phyloP scores from a whole-genome alignment of 2,329 filamentous ascomycete genomes.

The Pseudopithomyces chartarum region DNA sequence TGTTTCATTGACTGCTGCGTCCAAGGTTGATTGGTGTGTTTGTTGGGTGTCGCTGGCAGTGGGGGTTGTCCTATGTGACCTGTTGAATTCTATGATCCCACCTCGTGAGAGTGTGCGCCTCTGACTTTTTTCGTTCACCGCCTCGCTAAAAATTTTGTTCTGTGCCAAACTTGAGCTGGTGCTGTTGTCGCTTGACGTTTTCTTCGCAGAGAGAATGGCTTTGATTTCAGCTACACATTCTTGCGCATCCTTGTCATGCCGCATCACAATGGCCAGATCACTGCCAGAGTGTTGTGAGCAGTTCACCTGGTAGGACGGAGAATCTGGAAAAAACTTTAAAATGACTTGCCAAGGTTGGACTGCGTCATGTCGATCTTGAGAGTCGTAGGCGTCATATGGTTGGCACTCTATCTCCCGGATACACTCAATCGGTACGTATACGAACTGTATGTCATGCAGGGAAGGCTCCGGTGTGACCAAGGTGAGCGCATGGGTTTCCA shows the following conservation, averaged over 20 bases:
- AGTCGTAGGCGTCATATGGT: constrained; percentile 24
- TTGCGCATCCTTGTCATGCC: constrained; percentile 18
- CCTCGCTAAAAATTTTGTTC: constrained; percentile 2
- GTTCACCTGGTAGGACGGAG: constrained; percentile 31
- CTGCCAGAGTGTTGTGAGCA: constrained; percentile 18
- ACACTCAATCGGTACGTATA: constrained; percentile 34
- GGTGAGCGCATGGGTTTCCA: constrained; percentile 26
- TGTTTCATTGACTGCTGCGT: background rate
- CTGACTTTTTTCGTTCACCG: constrained; percentile 5
- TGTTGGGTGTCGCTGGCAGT: background rate
- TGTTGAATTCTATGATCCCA: background rate
- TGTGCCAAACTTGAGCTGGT: background rate
- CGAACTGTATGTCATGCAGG: constrained; percentile 22
- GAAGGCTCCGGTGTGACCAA: constrained; percentile 24
- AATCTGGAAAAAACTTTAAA: constrained; percentile 16
- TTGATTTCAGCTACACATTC: constrained; percentile 25
- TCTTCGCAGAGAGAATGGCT: constrained; percentile 8
- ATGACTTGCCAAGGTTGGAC: constrained; percentile 28
- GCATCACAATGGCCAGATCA: constrained; percentile 29
- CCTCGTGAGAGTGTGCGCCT: background rate
- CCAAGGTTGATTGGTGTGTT: background rate
- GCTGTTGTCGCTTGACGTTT: background rate
- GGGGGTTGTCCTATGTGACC: background rate
- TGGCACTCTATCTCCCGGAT: constrained; percentile 17
- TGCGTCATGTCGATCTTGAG: constrained; percentile 20